These are phyloP conservation scores for Globisporangium spiculum DNA, from an alignment of 352 stramenopile species.

Conservation along the genomic window DNA sequence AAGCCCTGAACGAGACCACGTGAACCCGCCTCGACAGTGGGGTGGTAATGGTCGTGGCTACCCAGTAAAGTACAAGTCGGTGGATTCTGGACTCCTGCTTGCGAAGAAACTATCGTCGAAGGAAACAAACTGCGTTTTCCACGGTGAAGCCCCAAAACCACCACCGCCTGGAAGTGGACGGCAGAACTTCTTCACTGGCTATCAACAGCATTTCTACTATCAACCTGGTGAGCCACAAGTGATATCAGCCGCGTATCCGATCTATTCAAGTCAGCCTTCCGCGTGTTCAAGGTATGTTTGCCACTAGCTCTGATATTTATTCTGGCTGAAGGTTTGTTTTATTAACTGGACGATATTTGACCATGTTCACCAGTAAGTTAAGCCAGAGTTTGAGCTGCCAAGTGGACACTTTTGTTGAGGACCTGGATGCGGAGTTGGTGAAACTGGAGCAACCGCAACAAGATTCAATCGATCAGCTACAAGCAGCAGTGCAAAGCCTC, in stretches of 20 bases:
- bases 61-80: not conserved
- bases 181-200: not conserved
- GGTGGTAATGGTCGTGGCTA: not conserved
- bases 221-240: slow-evolving; percentile 1
- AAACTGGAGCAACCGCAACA: slow-evolving; percentile 43
- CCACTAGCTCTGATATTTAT: not conserved
- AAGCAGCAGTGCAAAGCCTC: slow-evolving; percentile 43
- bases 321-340: not conserved
- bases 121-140: not conserved
- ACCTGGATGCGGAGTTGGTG: slow-evolving; percentile 41
- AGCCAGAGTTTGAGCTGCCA: slow-evolving; percentile 42
- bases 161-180: not conserved
- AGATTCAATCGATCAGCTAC: slow-evolving; percentile 44
- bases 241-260: slow-evolving; percentile 11
- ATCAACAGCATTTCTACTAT: slow-evolving; percentile 10
- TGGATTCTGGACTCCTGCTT: slow-evolving; percentile 2
- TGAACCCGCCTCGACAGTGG: slow-evolving; percentile 1
- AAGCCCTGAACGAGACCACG: not conserved
- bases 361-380: not conserved
- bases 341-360: not conserved
- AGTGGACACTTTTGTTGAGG: slow-evolving; percentile 50
- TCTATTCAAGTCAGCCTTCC: slow-evolving; percentile 22
- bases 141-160: not conserved
- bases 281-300: not conserved
- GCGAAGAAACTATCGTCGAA: not conserved